A percentile compares a stretch with the other conserved stretches of the same genome.
phyloP scores from a whole-genome alignment of 2,329 filamentous ascomycete species.

The Dactylellina leptospora region DNA sequence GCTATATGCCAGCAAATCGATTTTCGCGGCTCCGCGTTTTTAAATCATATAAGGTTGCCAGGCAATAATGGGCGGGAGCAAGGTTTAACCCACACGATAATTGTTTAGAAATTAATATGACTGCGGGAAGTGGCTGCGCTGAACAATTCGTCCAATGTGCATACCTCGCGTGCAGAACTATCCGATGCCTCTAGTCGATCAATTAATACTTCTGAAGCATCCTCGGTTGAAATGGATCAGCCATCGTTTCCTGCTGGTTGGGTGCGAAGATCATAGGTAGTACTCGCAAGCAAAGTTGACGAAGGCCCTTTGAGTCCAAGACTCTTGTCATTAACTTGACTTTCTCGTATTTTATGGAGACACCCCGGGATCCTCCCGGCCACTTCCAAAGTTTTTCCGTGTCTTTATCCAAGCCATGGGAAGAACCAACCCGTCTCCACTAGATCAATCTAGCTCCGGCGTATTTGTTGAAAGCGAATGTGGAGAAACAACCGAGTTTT shows the following conservation, averaged over 20 bases:
- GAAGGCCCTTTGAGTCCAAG: neutral
- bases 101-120: constrained; percentile 43
- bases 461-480: constrained; percentile 37
- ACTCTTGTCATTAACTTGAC: constrained; percentile 15
- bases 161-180: constrained; percentile 37
- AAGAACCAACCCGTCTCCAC: constrained; percentile 35
- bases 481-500: constrained; percentile 14
- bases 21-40: constrained; percentile 53
- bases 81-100: constrained; percentile 39
- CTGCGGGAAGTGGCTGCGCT: constrained; percentile 29
- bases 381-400: constrained; percentile 52
- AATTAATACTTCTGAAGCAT: constrained; percentile 17
- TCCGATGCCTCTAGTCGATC: constrained; percentile 10
- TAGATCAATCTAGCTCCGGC: constrained; percentile 28
- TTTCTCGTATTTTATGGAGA: constrained; percentile 48
- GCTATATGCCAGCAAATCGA: constrained; percentile 45
- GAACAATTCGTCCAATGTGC: constrained; percentile 50
- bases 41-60: constrained; percentile 42
- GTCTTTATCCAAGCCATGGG: constrained; percentile 43
- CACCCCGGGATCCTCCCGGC: constrained; percentile 19
- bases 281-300: neutral
- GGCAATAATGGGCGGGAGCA: constrained; percentile 46
- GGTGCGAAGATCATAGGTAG: constrained; percentile 14
- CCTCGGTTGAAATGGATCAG: constrained; percentile 49
- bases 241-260: constrained; percentile 32